A percentile compares a stretch with the other conserved stretches of the same genome.
Conservation (phyloP, 352 stramenopile genomes). For the Nothophytophthora sp. region DNA sequence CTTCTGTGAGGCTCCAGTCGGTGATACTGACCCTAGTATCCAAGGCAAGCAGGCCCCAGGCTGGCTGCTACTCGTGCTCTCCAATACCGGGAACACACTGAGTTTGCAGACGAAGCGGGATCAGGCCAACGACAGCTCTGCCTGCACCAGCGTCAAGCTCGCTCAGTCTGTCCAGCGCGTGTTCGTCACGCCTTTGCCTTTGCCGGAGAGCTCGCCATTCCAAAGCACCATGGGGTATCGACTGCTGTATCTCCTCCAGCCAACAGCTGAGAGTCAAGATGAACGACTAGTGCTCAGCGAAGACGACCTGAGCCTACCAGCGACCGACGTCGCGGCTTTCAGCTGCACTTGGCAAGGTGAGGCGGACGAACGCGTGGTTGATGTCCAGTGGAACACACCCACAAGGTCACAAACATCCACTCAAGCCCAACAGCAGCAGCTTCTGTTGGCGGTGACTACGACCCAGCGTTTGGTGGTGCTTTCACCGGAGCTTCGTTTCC, state of each 20-base stretch:
- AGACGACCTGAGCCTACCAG: slow-evolving; percentile 44
- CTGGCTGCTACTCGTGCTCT: slow-evolving; percentile 58
- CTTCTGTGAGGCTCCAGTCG: slow-evolving; percentile 33
- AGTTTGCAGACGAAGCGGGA: slow-evolving; percentile 44
- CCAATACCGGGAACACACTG: slow-evolving; percentile 55
- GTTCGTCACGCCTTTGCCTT: slow-evolving; percentile 51
- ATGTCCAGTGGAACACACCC: slow-evolving; percentile 57
- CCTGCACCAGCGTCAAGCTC: slow-evolving; percentile 31
- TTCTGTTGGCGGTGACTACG: slow-evolving; percentile 50
- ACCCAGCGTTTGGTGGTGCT: slow-evolving; percentile 63
- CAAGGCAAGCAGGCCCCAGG: slow-evolving; percentile 6
- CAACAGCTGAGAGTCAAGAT: background rate
- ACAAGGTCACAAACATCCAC: slow-evolving; percentile 13
- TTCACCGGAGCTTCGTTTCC: slow-evolving; percentile 28
- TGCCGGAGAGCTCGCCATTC: slow-evolving; percentile 33
- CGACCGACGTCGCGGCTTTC: background rate
- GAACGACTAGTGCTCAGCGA: slow-evolving; percentile 53
- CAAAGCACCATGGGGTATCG: slow-evolving; percentile 30
- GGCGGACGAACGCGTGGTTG: slow-evolving; percentile 43
- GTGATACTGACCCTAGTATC: slow-evolving; percentile 8
- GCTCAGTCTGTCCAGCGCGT: slow-evolving; percentile 43
- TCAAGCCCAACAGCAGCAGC: slow-evolving; percentile 18
- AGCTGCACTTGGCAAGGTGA: slow-evolving; percentile 31
- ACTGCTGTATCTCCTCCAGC: slow-evolving; percentile 44
- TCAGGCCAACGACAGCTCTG: slow-evolving; percentile 32